Conservation (phyloP, 2,329 filamentous ascomycete species). For the Tolypocladium guangdongense region DNA sequence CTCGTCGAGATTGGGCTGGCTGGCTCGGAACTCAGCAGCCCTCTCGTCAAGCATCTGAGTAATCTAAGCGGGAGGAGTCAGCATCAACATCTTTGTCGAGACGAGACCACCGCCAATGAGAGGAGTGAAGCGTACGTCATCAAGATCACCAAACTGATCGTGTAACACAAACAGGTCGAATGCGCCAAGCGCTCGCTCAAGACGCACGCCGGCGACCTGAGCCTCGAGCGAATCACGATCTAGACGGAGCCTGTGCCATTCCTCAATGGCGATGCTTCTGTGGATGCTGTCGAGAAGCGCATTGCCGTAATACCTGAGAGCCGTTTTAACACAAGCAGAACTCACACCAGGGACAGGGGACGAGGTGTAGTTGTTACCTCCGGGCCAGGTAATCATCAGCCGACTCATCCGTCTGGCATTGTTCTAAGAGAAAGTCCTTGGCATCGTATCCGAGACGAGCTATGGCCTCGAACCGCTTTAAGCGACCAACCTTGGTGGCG, state of each 20-base stretch:
- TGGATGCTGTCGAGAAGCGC: slow-evolving; percentile 70
- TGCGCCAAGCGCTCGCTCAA: slow-evolving; percentile 68
- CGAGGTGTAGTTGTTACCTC: slow-evolving; percentile 29
- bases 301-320: slow-evolving; percentile 60
- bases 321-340: slow-evolving; percentile 2
- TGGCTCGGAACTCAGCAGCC: slow-evolving; percentile 41
- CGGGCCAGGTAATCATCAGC: slow-evolving; percentile 67
- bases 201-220: slow-evolving; percentile 28
- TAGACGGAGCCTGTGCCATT: slow-evolving; percentile 48
- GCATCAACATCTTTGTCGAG: neutral
- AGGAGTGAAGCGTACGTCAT: slow-evolving; percentile 43
- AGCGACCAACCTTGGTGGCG: slow-evolving; percentile 55
- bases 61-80: slow-evolving; percentile 33
- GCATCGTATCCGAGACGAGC: slow-evolving; percentile 71
- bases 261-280: slow-evolving; percentile 63
- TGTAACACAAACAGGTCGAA: slow-evolving; percentile 86
- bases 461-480: slow-evolving; percentile 60
- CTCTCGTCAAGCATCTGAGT: slow-evolving; percentile 54
- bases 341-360: neutral
- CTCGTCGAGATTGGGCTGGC: slow-evolving; percentile 40
- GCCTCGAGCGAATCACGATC: slow-evolving; percentile 8
- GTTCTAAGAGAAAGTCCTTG: slow-evolving; percentile 68
- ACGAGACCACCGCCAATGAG: neutral
- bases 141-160: slow-evolving; percentile 60
- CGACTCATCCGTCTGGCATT: slow-evolving; percentile 48